Evolutionary conservation across 495 filamentous ascomycete genomes (phyloP).

Genomic region (Lichenothelia convexa): DNA sequence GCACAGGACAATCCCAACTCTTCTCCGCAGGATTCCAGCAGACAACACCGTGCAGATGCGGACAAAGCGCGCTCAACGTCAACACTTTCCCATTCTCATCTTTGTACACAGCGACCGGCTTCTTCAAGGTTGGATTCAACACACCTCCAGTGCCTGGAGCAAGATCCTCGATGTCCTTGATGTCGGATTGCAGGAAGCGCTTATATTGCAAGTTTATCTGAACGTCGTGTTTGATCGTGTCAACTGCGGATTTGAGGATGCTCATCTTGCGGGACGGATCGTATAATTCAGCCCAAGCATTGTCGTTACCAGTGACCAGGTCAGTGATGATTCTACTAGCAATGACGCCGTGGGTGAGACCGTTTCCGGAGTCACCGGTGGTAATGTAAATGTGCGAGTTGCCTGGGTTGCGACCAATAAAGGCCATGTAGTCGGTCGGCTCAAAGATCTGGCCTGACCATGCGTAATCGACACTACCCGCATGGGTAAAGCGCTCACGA

Average conservation of each 20-base stretch:
- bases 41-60: slow-evolving; percentile 36
- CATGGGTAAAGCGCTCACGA: slow-evolving; percentile 32
- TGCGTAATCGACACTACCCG: slow-evolving; percentile 29
- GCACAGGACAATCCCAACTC: slow-evolving; percentile 34
- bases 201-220: slow-evolving; percentile 40
- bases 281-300: slow-evolving; percentile 33
- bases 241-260: slow-evolving; percentile 20
- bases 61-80: slow-evolving; percentile 35
- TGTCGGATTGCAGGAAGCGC: slow-evolving; percentile 33
- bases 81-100: slow-evolving; percentile 32
- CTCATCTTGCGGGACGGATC: slow-evolving; percentile 27
- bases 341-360: slow-evolving; percentile 37
- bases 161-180: slow-evolving; percentile 39
- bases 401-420: slow-evolving; percentile 37
- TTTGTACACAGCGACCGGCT: slow-evolving; percentile 37
- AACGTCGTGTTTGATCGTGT: slow-evolving; percentile 26
- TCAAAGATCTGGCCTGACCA: slow-evolving; percentile 43
- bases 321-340: slow-evolving; percentile 35
- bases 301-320: slow-evolving; percentile 29
- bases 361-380: slow-evolving; percentile 41
- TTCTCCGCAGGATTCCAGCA: slow-evolving; percentile 38
- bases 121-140: slow-evolving; percentile 23
- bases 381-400: slow-evolving; percentile 31
- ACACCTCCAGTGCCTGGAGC: slow-evolving; percentile 30
- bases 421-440: slow-evolving; percentile 35